A percentile compares a stretch with the other conserved stretches of the same genome.
Conservation (phyloP, 1,284 basidiomycete species). For the Fomitopsis pinicola region DNA sequence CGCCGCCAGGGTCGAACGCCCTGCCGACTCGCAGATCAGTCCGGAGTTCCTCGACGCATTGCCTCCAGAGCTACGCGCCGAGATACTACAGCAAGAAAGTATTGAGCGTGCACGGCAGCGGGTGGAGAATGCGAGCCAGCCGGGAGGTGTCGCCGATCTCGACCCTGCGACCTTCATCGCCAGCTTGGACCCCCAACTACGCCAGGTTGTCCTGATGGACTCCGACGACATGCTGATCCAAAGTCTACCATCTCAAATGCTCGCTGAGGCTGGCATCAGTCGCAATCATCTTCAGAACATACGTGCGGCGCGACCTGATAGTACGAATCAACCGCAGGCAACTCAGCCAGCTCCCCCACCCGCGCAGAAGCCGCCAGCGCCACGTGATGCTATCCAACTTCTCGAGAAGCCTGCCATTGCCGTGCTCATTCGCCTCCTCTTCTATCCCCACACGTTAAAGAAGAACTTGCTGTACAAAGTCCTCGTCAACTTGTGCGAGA, state of each 20-base stretch:
- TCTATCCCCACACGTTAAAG: conserved; percentile 91
- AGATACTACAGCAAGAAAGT: conserved; percentile 94
- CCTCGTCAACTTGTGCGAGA: conserved; percentile 94
- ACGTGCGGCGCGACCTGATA: conserved; percentile 17
- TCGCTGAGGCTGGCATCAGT: conserved; percentile 74
- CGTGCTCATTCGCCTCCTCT: conserved; percentile 87
- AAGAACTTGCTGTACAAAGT: conserved; percentile 88
- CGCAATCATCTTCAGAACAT: conserved; percentile 35
- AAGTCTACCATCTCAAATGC: conserved; percentile 76
- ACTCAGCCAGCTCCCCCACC: conserved; percentile 25
- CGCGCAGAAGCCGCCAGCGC: conserved; percentile 42
- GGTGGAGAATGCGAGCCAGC: conserved; percentile 36
- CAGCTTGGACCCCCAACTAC: conserved; percentile 78
- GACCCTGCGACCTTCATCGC: conserved; percentile 87
- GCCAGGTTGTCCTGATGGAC: conserved; percentile 84
- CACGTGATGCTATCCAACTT: conserved; percentile 89
- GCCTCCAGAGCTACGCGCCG: conserved; percentile 93
- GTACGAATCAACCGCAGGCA: conserved; percentile 28
- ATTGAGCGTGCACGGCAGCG: conserved; percentile 71
- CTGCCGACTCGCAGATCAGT: conserved; percentile 85
- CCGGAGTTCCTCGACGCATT: conserved; percentile 95
- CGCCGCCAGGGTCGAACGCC: conserved; percentile 67
- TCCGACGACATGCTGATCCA: conserved; percentile 83
- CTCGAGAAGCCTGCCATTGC: conserved; percentile 91
- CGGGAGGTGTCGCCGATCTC: conserved; percentile 54